phyloP scores from a whole-genome alignment of 2,329 filamentous ascomycete genomes.

The Phialophora verrucosa region DNA sequence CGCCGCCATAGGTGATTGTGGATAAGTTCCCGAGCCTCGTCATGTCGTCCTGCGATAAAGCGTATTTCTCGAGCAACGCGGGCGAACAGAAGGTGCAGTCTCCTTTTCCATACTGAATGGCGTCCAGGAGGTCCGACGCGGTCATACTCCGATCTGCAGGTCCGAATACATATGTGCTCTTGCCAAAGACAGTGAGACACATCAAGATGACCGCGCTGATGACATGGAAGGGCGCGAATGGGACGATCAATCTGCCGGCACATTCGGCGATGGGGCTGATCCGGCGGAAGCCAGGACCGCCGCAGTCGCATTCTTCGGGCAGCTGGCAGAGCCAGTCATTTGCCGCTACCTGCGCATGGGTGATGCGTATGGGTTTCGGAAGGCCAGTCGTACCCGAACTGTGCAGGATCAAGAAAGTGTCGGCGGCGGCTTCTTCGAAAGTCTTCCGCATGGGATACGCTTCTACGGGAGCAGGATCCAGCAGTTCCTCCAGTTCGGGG shows the following conservation, averaged over 20 bases:
- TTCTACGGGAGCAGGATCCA: conserved; percentile 11
- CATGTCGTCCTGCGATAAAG: background rate
- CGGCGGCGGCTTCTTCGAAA: conserved; percentile 9
- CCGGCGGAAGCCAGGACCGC: conserved; percentile 12
- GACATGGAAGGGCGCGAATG: conserved; percentile 16
- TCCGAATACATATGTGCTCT: conserved; percentile 14
- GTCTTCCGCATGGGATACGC: conserved; percentile 8
- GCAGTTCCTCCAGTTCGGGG: conserved; percentile 12
- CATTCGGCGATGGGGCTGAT: conserved; percentile 4
- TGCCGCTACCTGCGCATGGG: conserved; percentile 79
- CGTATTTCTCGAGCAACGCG: conserved; percentile 13
- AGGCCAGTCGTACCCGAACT: conserved; percentile 80
- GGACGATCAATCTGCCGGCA: conserved; percentile 13
- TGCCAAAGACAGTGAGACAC: conserved; percentile 16
- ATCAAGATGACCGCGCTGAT: conserved; percentile 16
- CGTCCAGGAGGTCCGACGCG: conserved; percentile 9
- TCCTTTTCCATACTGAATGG: conserved; percentile 4
- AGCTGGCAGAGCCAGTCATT: conserved; percentile 55
- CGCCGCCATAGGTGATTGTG: conserved; percentile 13
- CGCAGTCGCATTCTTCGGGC: conserved; percentile 15
- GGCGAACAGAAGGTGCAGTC: conserved; percentile 19
- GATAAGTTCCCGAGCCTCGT: conserved; percentile 2
- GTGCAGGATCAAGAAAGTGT: conserved; percentile 20
- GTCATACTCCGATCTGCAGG: conserved; percentile 13
- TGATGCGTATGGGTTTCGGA: conserved; percentile 89